Evolutionary conservation across 225 moss, liverwort and hornwort species (phyloP).

Genomic region (Climacium dendroides): DNA sequence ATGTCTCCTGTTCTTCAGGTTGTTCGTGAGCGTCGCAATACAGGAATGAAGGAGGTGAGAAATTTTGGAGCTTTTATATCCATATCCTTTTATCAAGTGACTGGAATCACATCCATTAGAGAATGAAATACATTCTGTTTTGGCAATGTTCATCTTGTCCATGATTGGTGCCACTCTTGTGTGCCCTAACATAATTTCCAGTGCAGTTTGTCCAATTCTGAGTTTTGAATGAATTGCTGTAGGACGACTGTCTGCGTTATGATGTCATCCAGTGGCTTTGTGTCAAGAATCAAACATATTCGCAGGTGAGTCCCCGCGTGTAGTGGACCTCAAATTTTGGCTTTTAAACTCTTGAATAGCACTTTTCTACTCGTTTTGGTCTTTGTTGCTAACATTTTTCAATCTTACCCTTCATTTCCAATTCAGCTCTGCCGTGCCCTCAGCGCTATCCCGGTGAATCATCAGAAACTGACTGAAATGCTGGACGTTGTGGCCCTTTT

Average conservation of each 20-base stretch:
- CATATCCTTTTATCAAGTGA: neutral
- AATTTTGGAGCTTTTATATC: neutral
- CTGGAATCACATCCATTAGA: neutral
- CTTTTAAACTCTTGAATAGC: neutral
- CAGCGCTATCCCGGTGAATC: constrained; percentile 62
- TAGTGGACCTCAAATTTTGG: neutral
- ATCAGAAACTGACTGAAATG: constrained; percentile 49
- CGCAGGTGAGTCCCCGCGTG: constrained; percentile 49
- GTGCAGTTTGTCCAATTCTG: neutral
- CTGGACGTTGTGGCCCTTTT: constrained; percentile 77
- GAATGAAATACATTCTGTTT: neutral
- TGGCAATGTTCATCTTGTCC: neutral
- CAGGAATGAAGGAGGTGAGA: constrained; percentile 80
- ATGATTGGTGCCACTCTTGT: neutral
- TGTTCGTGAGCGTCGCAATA: constrained; percentile 88
- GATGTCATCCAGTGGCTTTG: constrained; percentile 99
- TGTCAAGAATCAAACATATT: constrained; percentile 79
- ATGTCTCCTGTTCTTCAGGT: constrained; percentile 31
- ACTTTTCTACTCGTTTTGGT: neutral
- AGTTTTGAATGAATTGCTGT: neutral
- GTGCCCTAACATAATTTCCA: neutral
- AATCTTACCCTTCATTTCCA: neutral
- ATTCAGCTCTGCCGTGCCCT: constrained; percentile 55
- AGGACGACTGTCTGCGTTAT: constrained; percentile 80
- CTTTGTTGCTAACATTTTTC: neutral